A percentile compares a stretch with the other conserved stretches of the same genome.
Conservation (phyloP, 2,329 filamentous ascomycete species). For the Aspergillus ibericus region DNA sequence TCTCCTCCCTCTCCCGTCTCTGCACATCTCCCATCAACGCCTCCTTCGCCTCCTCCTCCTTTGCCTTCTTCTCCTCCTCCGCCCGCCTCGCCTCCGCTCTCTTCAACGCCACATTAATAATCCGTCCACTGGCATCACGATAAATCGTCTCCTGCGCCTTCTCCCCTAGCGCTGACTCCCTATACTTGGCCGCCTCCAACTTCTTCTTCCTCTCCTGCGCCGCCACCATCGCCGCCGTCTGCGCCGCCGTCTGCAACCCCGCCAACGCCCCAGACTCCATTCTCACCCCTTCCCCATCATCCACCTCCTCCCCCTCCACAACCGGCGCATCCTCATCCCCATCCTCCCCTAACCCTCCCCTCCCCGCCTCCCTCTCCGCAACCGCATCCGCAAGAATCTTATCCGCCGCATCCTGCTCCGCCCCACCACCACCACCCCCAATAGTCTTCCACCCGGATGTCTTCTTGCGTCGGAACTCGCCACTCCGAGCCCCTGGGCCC, state of each 20-base stretch:
- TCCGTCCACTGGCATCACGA: constrained; percentile 88
- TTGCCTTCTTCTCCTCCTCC: constrained; percentile 67
- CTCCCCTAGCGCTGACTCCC: constrained; percentile 42
- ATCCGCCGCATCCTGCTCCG: constrained; percentile 10
- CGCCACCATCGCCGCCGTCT: constrained; percentile 71
- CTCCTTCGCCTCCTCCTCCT: constrained; percentile 66
- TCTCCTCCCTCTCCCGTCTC: constrained; percentile 62
- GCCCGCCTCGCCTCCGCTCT: constrained; percentile 81
- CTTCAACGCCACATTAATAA: constrained; percentile 90
- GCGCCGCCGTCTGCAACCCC: constrained; percentile 78
- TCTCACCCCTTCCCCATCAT: constrained; percentile 46
- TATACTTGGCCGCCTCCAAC: constrained; percentile 43
- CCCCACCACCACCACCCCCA: constrained; percentile 38
- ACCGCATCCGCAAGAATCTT: constrained; percentile 68
- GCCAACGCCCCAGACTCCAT: constrained; percentile 89
- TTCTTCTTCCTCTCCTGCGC: constrained; percentile 59
- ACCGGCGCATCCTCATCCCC: constrained; percentile 52
- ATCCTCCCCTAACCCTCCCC: constrained; percentile 41
- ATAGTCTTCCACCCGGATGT: constrained; percentile 79
- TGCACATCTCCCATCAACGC: constrained; percentile 85
- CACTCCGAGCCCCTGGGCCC: constrained; percentile 18
- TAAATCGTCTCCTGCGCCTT: constrained; percentile 81
- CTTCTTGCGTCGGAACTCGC: constrained; percentile 69
- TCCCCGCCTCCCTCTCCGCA: constrained; percentile 67
- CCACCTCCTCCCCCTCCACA: constrained; percentile 42